A percentile compares a stretch with the other conserved stretches of the same genome.
Evolutionary conservation across 1,139 yeast genomes (phyloP).

Genomic region (Hyphopichia wangnamkhiaoensis): DNA sequence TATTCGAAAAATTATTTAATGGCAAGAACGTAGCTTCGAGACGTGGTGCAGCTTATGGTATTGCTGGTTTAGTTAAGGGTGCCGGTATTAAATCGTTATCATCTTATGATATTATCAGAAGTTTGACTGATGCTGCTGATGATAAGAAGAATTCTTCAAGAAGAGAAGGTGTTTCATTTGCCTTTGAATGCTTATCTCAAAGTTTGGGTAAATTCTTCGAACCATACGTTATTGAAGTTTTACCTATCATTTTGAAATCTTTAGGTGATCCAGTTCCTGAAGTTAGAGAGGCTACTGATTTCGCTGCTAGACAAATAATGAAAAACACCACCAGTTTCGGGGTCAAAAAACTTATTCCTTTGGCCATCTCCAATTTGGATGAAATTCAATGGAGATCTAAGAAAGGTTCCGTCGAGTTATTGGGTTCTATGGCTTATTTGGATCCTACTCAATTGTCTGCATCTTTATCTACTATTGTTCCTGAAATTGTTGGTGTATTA

Average conservation of each 20-base stretch:
- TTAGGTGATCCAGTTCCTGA: conserved; percentile 84
- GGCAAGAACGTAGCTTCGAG: conserved; percentile 55
- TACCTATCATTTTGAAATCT: conserved; percentile 77
- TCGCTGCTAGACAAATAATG: conserved; percentile 89
- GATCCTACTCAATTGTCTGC: conserved; percentile 93
- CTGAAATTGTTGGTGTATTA: conserved; percentile 92
- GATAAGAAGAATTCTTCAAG: conserved; percentile 74
- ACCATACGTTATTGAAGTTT: conserved; percentile 87
- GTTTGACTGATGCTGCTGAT: conserved; percentile 81
- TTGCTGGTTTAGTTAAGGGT: conserved; percentile 91
- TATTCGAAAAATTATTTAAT: conserved; percentile 61
- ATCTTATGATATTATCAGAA: conserved; percentile 74
- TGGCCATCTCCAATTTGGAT: conserved; percentile 82
- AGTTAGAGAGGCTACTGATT: conserved; percentile 86
- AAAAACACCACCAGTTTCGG: conserved; percentile 89
- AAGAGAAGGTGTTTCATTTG: conserved; percentile 88
- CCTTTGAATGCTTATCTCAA: conserved; percentile 80
- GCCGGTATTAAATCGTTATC: conserved; percentile 77
- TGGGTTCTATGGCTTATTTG: conserved; percentile 97
- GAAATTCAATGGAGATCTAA: conserved; percentile 96
- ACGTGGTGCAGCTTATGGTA: conserved; percentile 95
- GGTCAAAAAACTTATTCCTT: conserved; percentile 85
- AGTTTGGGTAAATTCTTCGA: conserved; percentile 78
- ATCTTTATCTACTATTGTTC: conserved; percentile 85
- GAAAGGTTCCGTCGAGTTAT: conserved; percentile 92